These are phyloP conservation scores for Boletus reticulatus DNA, from an alignment of 768 basidiomycete genomes.

Conservation along the genomic window DNA sequence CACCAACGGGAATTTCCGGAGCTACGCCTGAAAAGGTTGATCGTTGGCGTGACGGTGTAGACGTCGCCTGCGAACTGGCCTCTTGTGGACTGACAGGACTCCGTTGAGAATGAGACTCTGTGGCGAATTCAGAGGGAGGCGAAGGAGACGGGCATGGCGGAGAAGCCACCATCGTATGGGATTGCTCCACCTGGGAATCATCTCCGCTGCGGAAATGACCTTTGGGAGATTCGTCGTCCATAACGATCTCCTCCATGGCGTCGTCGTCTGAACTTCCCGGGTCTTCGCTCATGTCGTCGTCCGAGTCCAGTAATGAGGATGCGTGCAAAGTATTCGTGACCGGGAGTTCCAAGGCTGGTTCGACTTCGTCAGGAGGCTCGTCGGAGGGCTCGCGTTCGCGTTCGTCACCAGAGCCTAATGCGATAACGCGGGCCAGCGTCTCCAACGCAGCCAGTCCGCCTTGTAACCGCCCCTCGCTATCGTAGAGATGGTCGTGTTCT, in stretches of 20 bases:
- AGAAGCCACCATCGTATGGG: constrained; percentile 28
- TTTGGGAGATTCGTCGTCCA: constrained; percentile 59
- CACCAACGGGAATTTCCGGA: constrained; percentile 60
- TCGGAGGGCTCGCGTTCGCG: constrained; percentile 56
- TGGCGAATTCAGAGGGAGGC: constrained; percentile 30
- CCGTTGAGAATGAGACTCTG: constrained; percentile 24
- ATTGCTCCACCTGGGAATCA: constrained; percentile 35
- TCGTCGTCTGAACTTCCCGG: constrained; percentile 78
- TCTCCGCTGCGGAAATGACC: constrained; percentile 23
- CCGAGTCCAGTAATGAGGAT: constrained; percentile 60
- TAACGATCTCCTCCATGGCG: constrained; percentile 78
- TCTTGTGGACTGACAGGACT: constrained; percentile 31
- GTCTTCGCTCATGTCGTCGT: constrained; percentile 75
- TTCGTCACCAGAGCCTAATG: constrained; percentile 55
- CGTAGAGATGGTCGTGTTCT: constrained; percentile 71
- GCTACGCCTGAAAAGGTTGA: constrained; percentile 33
- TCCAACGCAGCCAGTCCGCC: constrained; percentile 87
- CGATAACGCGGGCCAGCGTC: constrained; percentile 82
- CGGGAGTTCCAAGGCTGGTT: constrained; percentile 67
- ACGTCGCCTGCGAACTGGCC: constrained; percentile 33
- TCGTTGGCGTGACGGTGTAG: constrained; percentile 52
- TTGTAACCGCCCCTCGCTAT: constrained; percentile 76
- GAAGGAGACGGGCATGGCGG: constrained; percentile 31
- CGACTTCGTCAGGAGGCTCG: constrained; percentile 53
- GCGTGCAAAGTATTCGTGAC: constrained; percentile 52